These are phyloP conservation scores for Mycena vitilis DNA, from an alignment of 768 basidiomycete genomes.

Conservation along the genomic window DNA sequence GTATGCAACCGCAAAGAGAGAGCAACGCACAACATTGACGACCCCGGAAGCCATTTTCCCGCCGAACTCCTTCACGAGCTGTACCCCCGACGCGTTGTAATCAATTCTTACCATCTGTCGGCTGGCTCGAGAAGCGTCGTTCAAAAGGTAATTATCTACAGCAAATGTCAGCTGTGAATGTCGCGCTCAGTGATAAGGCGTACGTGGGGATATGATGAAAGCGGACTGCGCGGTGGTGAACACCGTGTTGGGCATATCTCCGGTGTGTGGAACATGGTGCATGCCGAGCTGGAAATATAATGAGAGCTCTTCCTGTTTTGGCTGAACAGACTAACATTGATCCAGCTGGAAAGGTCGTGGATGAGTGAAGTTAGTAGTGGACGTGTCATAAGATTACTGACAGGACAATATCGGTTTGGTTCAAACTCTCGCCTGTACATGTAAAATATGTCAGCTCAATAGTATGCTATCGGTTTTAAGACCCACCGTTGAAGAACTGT, in stretches of 20 bases:
- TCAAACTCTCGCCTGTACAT: constrained; percentile 35
- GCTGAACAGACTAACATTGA: constrained; percentile 40
- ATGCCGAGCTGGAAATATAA: constrained; percentile 33
- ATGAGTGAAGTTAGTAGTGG: neutral
- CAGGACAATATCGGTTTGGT: constrained; percentile 37
- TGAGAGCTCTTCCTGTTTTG: neutral
- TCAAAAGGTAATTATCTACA: constrained; percentile 37
- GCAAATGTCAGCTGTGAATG: neutral
- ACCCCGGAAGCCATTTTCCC: constrained; percentile 34
- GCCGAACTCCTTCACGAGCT: constrained; percentile 36
- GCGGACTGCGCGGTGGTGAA: constrained; percentile 39
- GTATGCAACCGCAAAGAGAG: too few relatives aligned
- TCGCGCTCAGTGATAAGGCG: neutral
- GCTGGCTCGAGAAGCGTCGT: constrained; percentile 35
- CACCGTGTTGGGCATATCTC: constrained; percentile 39
- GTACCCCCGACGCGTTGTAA: constrained; percentile 36
- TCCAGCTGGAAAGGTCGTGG: constrained; percentile 61
- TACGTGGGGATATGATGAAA: constrained; percentile 38
- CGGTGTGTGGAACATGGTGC: constrained; percentile 41
- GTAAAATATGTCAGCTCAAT: too few relatives aligned
- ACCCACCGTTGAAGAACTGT: constrained; percentile 59
- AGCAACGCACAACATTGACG: constrained; percentile 32
- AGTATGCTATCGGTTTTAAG: too few relatives aligned
- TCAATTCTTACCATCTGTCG: constrained; percentile 38
- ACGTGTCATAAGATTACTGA: constrained; percentile 34